Percentiles rank a stretch among this genome's conserved stretches.
Conservation (phyloP, 331 rosid genomes). For the Acacia concinna region DNA sequence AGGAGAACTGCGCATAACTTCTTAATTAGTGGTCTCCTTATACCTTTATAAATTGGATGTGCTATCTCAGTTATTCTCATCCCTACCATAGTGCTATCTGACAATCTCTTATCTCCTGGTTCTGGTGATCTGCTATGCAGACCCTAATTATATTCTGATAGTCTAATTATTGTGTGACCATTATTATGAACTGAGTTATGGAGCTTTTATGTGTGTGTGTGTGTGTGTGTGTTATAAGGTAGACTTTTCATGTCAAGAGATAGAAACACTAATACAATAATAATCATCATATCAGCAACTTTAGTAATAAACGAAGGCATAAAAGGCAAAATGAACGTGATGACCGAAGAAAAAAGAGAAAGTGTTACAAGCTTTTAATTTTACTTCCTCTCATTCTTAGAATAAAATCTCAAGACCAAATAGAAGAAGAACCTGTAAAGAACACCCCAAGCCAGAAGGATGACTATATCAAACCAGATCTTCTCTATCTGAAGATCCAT, state of each 20-base stretch:
- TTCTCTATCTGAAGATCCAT: constrained; percentile 54
- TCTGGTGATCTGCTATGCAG: too few relatives aligned
- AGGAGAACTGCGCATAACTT: too few relatives aligned
- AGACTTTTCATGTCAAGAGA: neutral
- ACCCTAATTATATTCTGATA: too few relatives aligned
- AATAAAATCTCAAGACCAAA: constrained; percentile 85
- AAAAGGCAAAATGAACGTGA: neutral
- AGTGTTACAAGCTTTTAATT: constrained; percentile 28
- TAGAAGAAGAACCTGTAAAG: constrained; percentile 79
- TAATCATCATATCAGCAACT: neutral
- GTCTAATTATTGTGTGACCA: too few relatives aligned
- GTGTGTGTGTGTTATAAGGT: too few relatives aligned
- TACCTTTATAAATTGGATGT: too few relatives aligned
- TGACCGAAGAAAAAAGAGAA: neutral
- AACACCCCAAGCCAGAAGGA: constrained; percentile 92
- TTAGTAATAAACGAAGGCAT: neutral
- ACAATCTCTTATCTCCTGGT: too few relatives aligned
- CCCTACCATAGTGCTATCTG: too few relatives aligned
- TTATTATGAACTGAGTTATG: too few relatives aligned
- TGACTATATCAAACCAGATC: constrained; percentile 58
- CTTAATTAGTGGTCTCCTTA: too few relatives aligned
- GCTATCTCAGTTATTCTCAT: too few relatives aligned
- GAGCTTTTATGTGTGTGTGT: too few relatives aligned
- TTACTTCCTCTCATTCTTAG: constrained; percentile 69
- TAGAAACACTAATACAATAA: neutral